These are phyloP conservation scores for Umbelopsis sp. DNA, from an alignment of 192 early-diverging fungal genomes.

Conservation along the genomic window DNA sequence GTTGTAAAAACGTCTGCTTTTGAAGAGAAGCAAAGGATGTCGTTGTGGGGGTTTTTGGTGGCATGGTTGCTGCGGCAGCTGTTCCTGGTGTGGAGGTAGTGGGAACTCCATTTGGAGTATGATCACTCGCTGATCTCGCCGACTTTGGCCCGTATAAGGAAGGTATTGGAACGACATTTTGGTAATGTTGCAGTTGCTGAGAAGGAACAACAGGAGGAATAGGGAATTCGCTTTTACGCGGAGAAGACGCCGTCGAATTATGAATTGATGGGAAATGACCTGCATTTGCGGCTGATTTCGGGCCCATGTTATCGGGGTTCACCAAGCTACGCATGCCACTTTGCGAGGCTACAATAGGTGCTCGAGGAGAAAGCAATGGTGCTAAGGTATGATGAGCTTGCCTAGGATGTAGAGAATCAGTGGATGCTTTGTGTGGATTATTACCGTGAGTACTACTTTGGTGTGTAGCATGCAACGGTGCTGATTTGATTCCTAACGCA, in stretches of 20 bases:
- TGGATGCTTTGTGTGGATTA: neutral
- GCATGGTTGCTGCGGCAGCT: slow-evolving; percentile 32
- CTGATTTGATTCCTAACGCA: slow-evolving; percentile 47
- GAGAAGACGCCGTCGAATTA: slow-evolving; percentile 7
- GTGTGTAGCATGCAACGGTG: slow-evolving; percentile 48
- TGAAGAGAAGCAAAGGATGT: slow-evolving; percentile 44
- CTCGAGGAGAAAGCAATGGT: slow-evolving; percentile 39
- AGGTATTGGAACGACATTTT: slow-evolving; percentile 19
- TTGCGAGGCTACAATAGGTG: slow-evolving; percentile 23
- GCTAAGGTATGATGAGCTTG: slow-evolving; percentile 38
- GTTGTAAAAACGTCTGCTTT: slow-evolving; percentile 57
- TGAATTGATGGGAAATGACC: slow-evolving; percentile 4
- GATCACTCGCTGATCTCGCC: slow-evolving; percentile 9
- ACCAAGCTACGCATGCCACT: neutral
- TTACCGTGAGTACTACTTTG: slow-evolving; percentile 1
- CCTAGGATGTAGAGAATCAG: slow-evolving; percentile 43
- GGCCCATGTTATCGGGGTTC: neutral
- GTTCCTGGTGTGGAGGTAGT: neutral
- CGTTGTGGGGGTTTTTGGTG: slow-evolving; percentile 56
- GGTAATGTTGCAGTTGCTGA: slow-evolving; percentile 32
- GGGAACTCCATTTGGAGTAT: neutral
- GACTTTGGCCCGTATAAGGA: slow-evolving; percentile 5
- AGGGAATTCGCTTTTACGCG: slow-evolving; percentile 33
- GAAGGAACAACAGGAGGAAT: slow-evolving; percentile 46
- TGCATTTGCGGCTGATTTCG: slow-evolving; percentile 10